Evolutionary conservation across 2,329 filamentous ascomycete species (phyloP).

Genomic region (Fusarium floridanum): DNA sequence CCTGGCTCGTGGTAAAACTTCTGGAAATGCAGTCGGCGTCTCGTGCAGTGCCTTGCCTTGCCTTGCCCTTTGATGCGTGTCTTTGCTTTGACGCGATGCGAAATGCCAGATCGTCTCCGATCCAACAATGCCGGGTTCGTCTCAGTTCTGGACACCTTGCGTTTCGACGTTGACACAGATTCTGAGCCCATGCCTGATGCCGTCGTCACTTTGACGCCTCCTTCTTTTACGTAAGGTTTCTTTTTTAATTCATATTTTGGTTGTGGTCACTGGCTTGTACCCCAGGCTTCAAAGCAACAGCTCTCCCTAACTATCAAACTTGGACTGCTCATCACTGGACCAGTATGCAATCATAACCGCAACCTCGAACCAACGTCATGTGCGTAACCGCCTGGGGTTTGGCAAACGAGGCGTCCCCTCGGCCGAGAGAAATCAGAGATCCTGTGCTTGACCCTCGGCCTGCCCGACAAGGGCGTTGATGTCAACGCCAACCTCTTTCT

Average conservation of each 20-base stretch:
- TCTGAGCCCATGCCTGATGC: not conserved
- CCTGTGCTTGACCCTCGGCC: conserved; percentile 7
- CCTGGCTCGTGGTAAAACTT: conserved; percentile 16
- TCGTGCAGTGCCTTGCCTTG: conserved; percentile 2
- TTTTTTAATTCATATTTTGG: not conserved
- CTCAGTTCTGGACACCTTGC: conserved; percentile 1
- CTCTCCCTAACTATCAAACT: not conserved
- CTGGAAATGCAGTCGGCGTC: conserved; percentile 33
- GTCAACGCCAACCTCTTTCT: conserved; percentile 10
- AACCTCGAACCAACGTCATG: conserved; percentile 7
- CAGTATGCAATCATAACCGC: not conserved
- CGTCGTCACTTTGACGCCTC: not conserved
- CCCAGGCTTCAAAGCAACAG: not conserved
- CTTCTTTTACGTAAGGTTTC: conserved; percentile 4
- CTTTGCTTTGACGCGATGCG: conserved; percentile 21
- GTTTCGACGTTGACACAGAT: not conserved
- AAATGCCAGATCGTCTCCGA: conserved; percentile 21
- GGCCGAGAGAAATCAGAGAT: conserved; percentile 15
- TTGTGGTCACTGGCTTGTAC: not conserved
- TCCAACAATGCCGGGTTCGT: not conserved
- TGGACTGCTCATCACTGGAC: not conserved
- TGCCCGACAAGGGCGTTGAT: conserved; percentile 4
- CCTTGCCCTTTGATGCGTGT: conserved; percentile 14
- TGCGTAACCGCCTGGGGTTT: conserved; percentile 23
- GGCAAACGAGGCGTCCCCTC: conserved; percentile 6